A percentile compares a stretch with the other conserved stretches of the same genome.
Conservation (phyloP, 2,329 filamentous ascomycete genomes). For the Capronia epimyces region DNA sequence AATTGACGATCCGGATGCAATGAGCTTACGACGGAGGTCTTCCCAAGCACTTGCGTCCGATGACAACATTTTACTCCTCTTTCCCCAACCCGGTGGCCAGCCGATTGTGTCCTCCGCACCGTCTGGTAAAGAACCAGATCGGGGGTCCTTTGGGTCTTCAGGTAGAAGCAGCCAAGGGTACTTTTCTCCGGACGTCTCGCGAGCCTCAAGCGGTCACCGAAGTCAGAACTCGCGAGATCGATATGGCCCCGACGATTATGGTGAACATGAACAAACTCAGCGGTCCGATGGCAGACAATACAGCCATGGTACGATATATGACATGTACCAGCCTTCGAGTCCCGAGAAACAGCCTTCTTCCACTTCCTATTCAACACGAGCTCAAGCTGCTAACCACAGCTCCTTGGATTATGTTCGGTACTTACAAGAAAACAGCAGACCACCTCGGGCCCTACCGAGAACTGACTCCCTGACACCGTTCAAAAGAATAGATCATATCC, state of each 20-base stretch:
- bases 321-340: slow-evolving; percentile 16
- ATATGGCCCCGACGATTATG: slow-evolving; percentile 22
- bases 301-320: slow-evolving; percentile 20
- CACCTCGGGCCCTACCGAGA: slow-evolving; percentile 9
- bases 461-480: slow-evolving; percentile 8
- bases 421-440: slow-evolving; percentile 19
- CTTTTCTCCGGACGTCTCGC: slow-evolving; percentile 5
- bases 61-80: slow-evolving; percentile 26
- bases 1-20: slow-evolving; percentile 15
- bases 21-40: slow-evolving; percentile 22
- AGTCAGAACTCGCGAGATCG: slow-evolving; percentile 16
- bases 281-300: slow-evolving; percentile 8
- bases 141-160: not conserved
- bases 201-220: slow-evolving; percentile 10
- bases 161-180: slow-evolving; percentile 7
- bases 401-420: slow-evolving; percentile 16
- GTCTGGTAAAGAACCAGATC: slow-evolving; percentile 6
- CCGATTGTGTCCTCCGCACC: not conserved
- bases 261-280: not conserved
- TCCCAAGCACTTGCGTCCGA: slow-evolving; percentile 22
- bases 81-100: slow-evolving; percentile 14
- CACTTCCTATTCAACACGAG: slow-evolving; percentile 16
- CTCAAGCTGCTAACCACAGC: slow-evolving; percentile 7
- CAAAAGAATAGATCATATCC: not conserved
- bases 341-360: slow-evolving; percentile 10